These are phyloP conservation scores for Pelargonium cotyledonis DNA, from an alignment of 441 rosid species.

Conservation along the genomic window DNA sequence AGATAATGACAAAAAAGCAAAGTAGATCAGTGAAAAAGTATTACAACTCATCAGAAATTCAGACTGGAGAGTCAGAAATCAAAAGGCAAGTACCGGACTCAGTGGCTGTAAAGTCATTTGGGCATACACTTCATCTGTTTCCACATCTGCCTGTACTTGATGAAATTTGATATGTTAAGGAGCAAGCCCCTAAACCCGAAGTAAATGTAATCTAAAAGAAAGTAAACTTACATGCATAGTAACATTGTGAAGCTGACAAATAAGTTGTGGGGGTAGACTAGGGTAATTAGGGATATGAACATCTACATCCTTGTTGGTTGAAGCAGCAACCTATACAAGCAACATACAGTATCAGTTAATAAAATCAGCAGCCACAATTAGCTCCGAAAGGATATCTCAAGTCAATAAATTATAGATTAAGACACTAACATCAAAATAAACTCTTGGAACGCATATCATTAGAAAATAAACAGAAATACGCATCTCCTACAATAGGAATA, in stretches of 20 bases:
- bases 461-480: too few species aligned
- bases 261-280: conserved; percentile 85
- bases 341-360: neutral
- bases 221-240: conserved; percentile 83
- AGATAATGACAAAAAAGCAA: neutral
- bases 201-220: too few species aligned
- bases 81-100: conserved; percentile 44
- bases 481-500: too few species aligned
- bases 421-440: too few species aligned
- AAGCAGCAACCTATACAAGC: conserved; percentile 70
- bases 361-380: too few species aligned
- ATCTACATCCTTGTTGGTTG: conserved; percentile 91
- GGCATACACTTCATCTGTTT: conserved; percentile 91
- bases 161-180: conserved; percentile 8
- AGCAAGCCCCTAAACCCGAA: too few species aligned
- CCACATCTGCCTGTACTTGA: conserved; percentile 80
- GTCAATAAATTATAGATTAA: too few species aligned
- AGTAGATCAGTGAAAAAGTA: conserved; percentile 6
- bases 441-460: too few species aligned
- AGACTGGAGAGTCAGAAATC: neutral
- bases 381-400: neutral
- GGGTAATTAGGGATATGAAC: conserved; percentile 89
- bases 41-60: conserved; percentile 8
- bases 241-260: conserved; percentile 95
- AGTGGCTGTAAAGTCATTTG: conserved; percentile 96